Base-by-base conservation (phyloP, 805 yeast species). In the Candida fluviatilis region DNA sequence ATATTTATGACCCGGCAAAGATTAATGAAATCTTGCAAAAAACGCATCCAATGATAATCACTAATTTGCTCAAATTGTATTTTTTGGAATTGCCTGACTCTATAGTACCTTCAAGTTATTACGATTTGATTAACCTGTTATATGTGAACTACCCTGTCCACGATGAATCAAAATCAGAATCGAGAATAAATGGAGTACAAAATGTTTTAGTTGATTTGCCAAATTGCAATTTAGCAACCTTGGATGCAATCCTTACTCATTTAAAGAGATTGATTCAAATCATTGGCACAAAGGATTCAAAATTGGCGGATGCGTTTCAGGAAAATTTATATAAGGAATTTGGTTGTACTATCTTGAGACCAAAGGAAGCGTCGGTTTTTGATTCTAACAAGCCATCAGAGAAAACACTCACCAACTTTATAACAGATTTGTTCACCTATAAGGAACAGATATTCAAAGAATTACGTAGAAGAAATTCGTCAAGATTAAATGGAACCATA, bases 31-130 rank as follows among this genome's bases (percentile, higher is more conserved):
- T 66, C 1, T 56, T 72, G 34, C 55, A 39, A 46, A 56, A 66
- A 7, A 61, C 64, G 37, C 67, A 65, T 24, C 82, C 88, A 1
- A 72, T 78, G 34, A 71, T 78, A 0, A 74, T 84, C 7, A 82
- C 89, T 4, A 77, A 82, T 49, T 79, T 79, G 3, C 68, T 87
- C 47, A 83, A 84, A 54, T 68, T 86, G 25, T 87, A 84, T 58
- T 62, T 87, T 19, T 64, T 86, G 54, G 95, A 88, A 55, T 68
- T 87, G 33, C 95, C 95, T 0, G 87, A 81, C 44, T 81, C 93
- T 2, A 57, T 87, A 30, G 73, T 88, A 4, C 80, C 91, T 1
- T 66, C 73, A 40, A 76, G 75, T 34, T 65, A 75, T 42, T 83
- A 80, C 53, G 93, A 84, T 47, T 63, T 82, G 28, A 68, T 87